phyloP scores from a whole-genome alignment of 805 yeast genomes.

The Metschnikowia matae region DNA sequence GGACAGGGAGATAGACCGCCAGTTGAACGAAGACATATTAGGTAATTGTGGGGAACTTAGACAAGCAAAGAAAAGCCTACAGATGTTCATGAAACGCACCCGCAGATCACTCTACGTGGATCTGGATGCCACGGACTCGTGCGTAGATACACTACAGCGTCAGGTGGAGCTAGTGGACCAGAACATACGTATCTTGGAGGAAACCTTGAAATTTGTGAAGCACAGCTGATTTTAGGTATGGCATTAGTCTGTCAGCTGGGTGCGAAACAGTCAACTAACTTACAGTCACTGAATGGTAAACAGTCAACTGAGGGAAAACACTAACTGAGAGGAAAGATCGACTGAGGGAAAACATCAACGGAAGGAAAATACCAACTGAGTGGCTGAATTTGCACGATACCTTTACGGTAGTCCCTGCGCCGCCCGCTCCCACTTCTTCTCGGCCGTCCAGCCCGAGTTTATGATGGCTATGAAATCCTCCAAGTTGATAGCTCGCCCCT shows the following conservation, averaged over 20 bases:
- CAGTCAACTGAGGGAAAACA: background rate
- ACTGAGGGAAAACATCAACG: background rate
- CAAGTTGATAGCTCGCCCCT: constrained; percentile 60
- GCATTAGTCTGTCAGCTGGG: background rate
- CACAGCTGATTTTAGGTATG: background rate
- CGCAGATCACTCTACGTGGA: constrained; percentile 12
- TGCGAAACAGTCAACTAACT: too few species aligned
- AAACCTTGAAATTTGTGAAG: constrained; percentile 33
- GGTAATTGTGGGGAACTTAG: constrained; percentile 16
- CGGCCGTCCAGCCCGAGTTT: constrained; percentile 80
- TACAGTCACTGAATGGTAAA: too few species aligned
- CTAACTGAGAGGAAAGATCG: background rate
- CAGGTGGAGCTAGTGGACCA: constrained; percentile 70
- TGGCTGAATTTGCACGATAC: background rate
- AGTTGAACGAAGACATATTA: constrained; percentile 32
- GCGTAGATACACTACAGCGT: constrained; percentile 17
- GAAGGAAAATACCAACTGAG: too few species aligned
- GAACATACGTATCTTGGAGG: constrained; percentile 66
- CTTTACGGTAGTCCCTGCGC: constrained; percentile 29
- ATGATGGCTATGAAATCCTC: constrained; percentile 67
- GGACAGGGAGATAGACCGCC: constrained; percentile 35
- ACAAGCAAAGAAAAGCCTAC: constrained; percentile 11
- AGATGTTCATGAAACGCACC: constrained; percentile 5
- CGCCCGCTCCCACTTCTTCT: constrained; percentile 67
- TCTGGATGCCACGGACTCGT: constrained; percentile 5